Percentiles rank a stretch among this genome's conserved stretches.
Conservation (phyloP, 2,329 filamentous ascomycete species). For the Ciborinia camelliae region DNA sequence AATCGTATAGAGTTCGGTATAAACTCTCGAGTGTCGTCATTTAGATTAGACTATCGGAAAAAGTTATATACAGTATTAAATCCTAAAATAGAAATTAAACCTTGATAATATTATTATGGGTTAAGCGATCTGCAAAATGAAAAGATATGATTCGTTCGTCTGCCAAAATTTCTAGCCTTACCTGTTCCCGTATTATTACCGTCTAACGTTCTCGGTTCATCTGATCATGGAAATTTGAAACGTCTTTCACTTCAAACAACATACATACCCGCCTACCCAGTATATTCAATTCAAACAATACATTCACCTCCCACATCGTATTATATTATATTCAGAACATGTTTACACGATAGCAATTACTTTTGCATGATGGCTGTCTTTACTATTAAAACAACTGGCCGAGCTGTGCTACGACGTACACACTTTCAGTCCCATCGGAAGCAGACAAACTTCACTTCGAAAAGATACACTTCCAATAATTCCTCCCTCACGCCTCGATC, state of each 20-base stretch:
- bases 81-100: not conserved
- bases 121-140: not conserved
- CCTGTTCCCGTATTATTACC: not conserved
- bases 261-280: no score
- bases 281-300: no score
- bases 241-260: not conserved
- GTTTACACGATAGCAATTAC: conserved; percentile 21
- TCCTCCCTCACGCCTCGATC: conserved; percentile 18
- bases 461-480: conserved; percentile 25
- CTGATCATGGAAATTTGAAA: not conserved
- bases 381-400: conserved; percentile 25
- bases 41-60: not conserved
- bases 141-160: not conserved
- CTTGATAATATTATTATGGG: not conserved
- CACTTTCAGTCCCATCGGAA: conserved; percentile 22
- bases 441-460: conserved; percentile 23
- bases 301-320: no score
- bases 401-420: conserved; percentile 27
- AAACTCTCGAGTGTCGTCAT: not conserved
- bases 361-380: conserved; percentile 28
- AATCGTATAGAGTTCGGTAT: not conserved
- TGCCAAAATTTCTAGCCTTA: not conserved
- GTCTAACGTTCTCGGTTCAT: not conserved
- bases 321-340: conserved; percentile 19
- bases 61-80: not conserved